Evolutionary conservation across 2,329 filamentous ascomycete species (phyloP), one percentile per base, ranked within the genome.

Genomic region (Aureobasidium musti): DNA sequence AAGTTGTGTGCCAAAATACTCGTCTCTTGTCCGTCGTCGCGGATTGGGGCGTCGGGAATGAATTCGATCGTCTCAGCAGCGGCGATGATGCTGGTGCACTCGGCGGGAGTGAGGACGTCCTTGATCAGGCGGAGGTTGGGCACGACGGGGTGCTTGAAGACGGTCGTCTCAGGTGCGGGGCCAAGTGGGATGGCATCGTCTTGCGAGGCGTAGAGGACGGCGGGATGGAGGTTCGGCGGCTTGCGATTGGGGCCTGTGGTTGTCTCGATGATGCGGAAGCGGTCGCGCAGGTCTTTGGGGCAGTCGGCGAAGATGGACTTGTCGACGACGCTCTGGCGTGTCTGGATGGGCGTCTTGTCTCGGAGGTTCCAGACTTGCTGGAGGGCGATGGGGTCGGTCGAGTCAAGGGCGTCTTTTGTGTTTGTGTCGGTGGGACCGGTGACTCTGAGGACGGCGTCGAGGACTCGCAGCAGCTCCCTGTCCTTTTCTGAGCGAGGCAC

Each of bases 1-100:
- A 91, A 89, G 75, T 90, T 91, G 78, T 91, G 88, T 0, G 88
- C 88, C 1, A 90, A 76, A 54, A 90, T 83, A 71, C 86, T 89
- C 28, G 82, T 81, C 63, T 79, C 78, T 68, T 89, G 86, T 19
- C 85, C 86, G 66, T 87, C 86, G n/a, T 86, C 85, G 2, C 86
- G 84, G 35, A 90, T 78, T 0, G 88, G 88, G 0, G 87, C 86
- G 71, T 91, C 89, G 0, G 89, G 88, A 0, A 88, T 80, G 69
- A 90, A 91, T 7, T 84, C 83, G 53, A 89, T 83, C 0, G 81
- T 81, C 73, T 91, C 89, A 5, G 85, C 88, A 0, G 88, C 86
- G 0, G 86, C 84, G 23, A 91, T 86, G 65, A 91, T 89, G 14
- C 85, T 80, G 56, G 81, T 83, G 76, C 89, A 91, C 73, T 91